Evolutionary conservation across 129 eudicot species (phyloP), one percentile per base, ranked within the genome.

Genomic region (Cynara cardunculus): DNA sequence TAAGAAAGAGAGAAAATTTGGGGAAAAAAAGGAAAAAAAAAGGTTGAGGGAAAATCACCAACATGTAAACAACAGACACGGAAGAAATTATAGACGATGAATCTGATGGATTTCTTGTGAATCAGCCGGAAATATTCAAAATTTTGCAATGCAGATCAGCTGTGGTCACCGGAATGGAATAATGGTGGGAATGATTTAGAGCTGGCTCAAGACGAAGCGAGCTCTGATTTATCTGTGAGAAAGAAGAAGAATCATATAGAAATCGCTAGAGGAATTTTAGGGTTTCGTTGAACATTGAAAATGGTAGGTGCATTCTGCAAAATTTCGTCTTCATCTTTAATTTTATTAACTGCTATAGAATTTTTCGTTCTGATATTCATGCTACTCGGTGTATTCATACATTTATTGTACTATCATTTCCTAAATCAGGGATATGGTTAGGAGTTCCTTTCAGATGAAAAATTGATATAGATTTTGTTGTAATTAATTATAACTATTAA

Each of bases 271-370:
- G 19, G 75, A 78, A 81, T 37, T 80, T 10, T 73, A 81, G 76
- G 81, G 85, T 68, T 75, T 69, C 81, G 11, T 75, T 53, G 19
- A 69, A 19, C 26, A 30, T 74, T 25, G 2, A 69, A 69, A 69
- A 82, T 82, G 85, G 85, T 82, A 82, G 19, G 80, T 70, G 81
- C 46, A 75, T 66, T 41, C 65, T 72, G 34, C 35, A 22, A 4
- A 37, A 18, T 41, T 74, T n/a, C 2, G 25, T 11, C 27, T 67
- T 41, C 12, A 7, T 39, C 25, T 78, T 70, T 18, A 5, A 18
- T 18, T 30, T 30, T 30, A n/a, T 70, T 18, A 70, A 30, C 25
- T 70, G 22, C 46, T 31, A 35, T 7, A 49, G 62, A 18, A 25
- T 78, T 78, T 66, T 25, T 26, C 26, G 26, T 78, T 65, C 3